Conservation (phyloP, 257 asterid species). For the Salvia rosmarinus region DNA sequence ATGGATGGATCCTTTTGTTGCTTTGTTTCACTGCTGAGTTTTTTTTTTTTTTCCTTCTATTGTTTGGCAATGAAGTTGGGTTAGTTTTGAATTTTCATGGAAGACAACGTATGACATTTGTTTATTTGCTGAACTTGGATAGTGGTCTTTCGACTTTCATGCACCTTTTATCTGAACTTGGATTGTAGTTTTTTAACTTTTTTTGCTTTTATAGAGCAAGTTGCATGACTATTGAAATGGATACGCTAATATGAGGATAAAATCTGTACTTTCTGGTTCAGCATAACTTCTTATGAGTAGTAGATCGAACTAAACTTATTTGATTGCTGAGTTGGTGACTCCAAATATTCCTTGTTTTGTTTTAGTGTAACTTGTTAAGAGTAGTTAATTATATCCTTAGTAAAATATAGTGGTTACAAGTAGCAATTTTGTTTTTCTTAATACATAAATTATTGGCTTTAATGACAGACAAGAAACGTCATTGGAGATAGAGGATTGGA, state of each 20-base stretch:
- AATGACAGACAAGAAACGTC: conserved; percentile 65
- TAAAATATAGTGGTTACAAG: too few relatives aligned
- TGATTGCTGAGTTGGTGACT: not conserved
- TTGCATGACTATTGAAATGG: too few relatives aligned
- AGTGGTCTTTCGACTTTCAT: conserved; percentile 6
- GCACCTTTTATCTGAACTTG: not conserved
- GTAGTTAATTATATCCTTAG: not conserved
- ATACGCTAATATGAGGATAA: not conserved
- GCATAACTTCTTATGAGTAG: not conserved
- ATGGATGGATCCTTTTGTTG: not conserved
- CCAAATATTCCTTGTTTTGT: not conserved
- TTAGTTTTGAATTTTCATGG: not conserved
- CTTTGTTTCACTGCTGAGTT: not conserved
- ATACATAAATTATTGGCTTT: conserved; percentile 17
- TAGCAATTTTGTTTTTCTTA: not conserved
- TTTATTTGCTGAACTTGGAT: not conserved
- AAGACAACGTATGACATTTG: not conserved
- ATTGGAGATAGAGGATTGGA: conserved; percentile 89
- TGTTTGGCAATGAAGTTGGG: not conserved
- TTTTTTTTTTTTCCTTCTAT: not conserved
- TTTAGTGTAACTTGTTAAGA: not conserved
- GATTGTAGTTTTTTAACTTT: not conserved
- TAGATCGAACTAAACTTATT: not conserved
- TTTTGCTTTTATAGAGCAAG: conserved; percentile 5
- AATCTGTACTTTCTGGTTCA: not conserved